phyloP scores from a whole-genome alignment of 2,329 filamentous ascomycete species.

The Fusarium kyushuense region DNA sequence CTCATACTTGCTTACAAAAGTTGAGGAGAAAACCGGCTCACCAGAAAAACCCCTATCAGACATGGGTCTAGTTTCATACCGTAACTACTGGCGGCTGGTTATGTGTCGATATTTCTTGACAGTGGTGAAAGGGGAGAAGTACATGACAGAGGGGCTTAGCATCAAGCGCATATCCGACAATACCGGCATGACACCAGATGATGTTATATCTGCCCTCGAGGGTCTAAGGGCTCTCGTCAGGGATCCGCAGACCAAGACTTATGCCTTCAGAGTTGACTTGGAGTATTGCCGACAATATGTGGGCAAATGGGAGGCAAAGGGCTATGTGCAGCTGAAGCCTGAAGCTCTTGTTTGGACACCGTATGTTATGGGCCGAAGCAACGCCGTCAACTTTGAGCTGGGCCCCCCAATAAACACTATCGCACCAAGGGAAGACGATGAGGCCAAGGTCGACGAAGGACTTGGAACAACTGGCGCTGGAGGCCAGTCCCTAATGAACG shows the following conservation, averaged over 20 bases:
- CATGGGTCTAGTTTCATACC: slow-evolving; percentile 96
- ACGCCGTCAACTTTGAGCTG: slow-evolving; percentile 84
- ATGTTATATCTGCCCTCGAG: slow-evolving; percentile 94
- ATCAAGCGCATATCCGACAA: slow-evolving; percentile 81
- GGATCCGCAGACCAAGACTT: slow-evolving; percentile 87
- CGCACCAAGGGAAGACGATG: slow-evolving; percentile 84
- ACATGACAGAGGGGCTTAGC: slow-evolving; percentile 64
- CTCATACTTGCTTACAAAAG: slow-evolving; percentile 93
- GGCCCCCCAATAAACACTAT: slow-evolving; percentile 86
- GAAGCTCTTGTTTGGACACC: slow-evolving; percentile 92
- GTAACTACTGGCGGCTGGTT: slow-evolving; percentile 95
- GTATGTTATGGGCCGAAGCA: slow-evolving; percentile 93
- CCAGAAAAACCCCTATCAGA: slow-evolving; percentile 98
- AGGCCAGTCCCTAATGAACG: slow-evolving; percentile 41
- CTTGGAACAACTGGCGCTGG: slow-evolving; percentile 37
- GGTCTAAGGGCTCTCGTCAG: slow-evolving; percentile 88
- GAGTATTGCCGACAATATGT: slow-evolving; percentile 90
- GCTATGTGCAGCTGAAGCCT: slow-evolving; percentile 85
- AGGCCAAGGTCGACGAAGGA: slow-evolving; percentile 56
- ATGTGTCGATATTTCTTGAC: slow-evolving; percentile 85
- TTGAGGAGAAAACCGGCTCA: slow-evolving; percentile 93
- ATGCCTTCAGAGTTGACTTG: slow-evolving; percentile 89
- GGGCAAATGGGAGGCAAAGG: slow-evolving; percentile 87
- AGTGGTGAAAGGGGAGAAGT: slow-evolving; percentile 47
- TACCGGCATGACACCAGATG: slow-evolving; percentile 95